phyloP scores from a whole-genome alignment of 371 early-diverging fungal species.

The Blakeslea trispora region DNA sequence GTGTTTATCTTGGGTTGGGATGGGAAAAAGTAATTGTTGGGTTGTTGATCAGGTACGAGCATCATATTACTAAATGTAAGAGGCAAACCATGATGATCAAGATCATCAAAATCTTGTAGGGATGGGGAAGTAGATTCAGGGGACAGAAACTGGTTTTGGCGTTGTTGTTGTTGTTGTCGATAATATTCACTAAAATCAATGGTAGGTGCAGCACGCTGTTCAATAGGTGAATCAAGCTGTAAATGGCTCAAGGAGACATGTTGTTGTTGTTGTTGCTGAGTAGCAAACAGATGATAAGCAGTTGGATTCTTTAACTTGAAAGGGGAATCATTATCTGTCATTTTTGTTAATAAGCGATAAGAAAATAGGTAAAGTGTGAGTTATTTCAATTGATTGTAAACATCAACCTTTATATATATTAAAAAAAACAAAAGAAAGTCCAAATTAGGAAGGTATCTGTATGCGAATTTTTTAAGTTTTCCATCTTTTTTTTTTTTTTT shows the following conservation, averaged over 20 bases:
- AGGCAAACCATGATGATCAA: constrained; percentile 16
- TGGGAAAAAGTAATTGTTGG: constrained; percentile 11
- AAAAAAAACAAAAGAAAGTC: background rate
- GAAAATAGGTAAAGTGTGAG: background rate
- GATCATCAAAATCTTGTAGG: constrained; percentile 33
- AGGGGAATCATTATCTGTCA: constrained; percentile 8
- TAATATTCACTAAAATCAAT: constrained; percentile 8
- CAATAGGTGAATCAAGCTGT: constrained; percentile 7
- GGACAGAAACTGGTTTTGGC: constrained; percentile 20
- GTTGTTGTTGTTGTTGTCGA: background rate
- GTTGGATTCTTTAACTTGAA: constrained; percentile 33
- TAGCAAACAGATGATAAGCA: constrained; percentile 29
- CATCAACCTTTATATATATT: background rate
- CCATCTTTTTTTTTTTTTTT: no score
- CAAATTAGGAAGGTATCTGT: no score
- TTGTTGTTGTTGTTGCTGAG: constrained; percentile 15
- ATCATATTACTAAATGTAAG: constrained; percentile 14
- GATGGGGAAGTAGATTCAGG: constrained; percentile 22
- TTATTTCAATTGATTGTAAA: background rate
- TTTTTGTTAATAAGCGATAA: background rate
- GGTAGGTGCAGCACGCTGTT: constrained; percentile 16
- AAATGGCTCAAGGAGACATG: background rate
- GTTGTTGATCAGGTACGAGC: constrained; percentile 10
- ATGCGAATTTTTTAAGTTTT: no score
- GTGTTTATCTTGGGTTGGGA: background rate